Base-by-base conservation (phyloP, 2,329 filamentous ascomycete genomes). In the Aspergillus luchuensis region DNA sequence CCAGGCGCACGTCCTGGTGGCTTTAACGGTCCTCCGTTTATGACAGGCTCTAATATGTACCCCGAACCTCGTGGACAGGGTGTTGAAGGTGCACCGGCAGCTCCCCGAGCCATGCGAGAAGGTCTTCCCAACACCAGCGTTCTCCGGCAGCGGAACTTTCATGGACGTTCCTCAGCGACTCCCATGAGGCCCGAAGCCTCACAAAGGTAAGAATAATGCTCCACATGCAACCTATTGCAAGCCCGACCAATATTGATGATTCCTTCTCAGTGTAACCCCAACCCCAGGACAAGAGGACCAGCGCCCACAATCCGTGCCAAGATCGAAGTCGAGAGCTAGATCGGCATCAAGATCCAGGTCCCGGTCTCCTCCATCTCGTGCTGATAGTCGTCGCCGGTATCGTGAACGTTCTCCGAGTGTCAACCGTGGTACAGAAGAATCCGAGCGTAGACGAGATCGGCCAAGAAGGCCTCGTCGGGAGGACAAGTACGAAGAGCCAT, bases 81-180 rank as follows among this genome's bases (percentile, higher is more conserved):
- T 39, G 84, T 87, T 56, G 81, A 80, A 71, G 85, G 85, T 78
- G 95, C 95, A 28, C 95, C 95, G 28, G 96, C 90, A 57, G 95
- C 93, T 8, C 95, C 95, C 51, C 93, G 95, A 78, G 95, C 95
- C 17, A 96, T 98, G 91, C 86, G 94, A 64, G 90, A 95, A 76
- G 92, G 92, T 30, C 81, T 92, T 10, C 90, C 91, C 55, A 96
- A 96, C 75, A 93, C 89, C 59, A 91, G 90, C 67, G 85, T 91
- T 56, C 85, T 88, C 65, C 85, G 90, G 69, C 77, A 83, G 74
- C 88, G 74, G 81, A 86, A 75, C 17, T 79, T 80, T 60, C 69
- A 73, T 55, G 75, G 72, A 52, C 71, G 72, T 58, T 69, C 69
- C 41, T 56, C 68, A 4, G 51, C 66, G 25, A 56, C 69, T 5